Evolutionary conservation across 108 stramenopile genomes (phyloP), one percentile per base, ranked within the genome.

Genomic region (Pseudonitzschia delicatissima): DNA sequence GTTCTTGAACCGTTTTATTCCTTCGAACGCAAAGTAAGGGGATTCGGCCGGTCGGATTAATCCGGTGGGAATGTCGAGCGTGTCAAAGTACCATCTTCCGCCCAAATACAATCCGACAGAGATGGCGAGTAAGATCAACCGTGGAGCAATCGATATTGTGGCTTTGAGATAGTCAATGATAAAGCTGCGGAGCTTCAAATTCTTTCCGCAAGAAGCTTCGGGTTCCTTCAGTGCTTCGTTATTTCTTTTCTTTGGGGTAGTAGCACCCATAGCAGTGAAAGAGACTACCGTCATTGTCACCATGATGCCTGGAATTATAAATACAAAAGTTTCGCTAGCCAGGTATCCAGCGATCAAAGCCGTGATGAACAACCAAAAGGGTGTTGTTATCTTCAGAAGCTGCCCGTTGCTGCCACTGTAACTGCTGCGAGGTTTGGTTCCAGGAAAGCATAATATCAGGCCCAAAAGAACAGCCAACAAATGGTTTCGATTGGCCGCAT

Each of bases 401-500:
- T 7, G 7, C 8, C 48, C 48, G 8, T n/a, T 2, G 21, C 15
- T 8, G 21, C 20, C n/a, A 8, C 20, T 20, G 21, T 21, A 35
- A 21, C 28, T 33, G 27, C 42, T 27, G 8, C 7, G 8, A 25
- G 50, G 9, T 18, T 9, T 9, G 20, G n/a, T 27, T 6, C 55
- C 55, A 0, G 84, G 78, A 65, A 87, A 82, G 18, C 75, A 57
- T 21, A 82, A 50, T 15, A 73, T 35, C 0, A 55, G 29, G 39
- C 71, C 72, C 42, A 71, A 82, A 13, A 90, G 44, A 13, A 90
- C 68, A 35, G 87, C 88, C 47, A 93, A 42, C 13, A 93, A 33
- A 69, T 93, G 91, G 21, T 86, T 84, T 59, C 91, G 88, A 74
- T 93, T 93, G 45, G 91, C 91, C 5, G 83, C 87, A 77, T 93